phyloP scores from a whole-genome alignment of 495 filamentous ascomycete genomes.

The Penicillium psychrofluorescens region DNA sequence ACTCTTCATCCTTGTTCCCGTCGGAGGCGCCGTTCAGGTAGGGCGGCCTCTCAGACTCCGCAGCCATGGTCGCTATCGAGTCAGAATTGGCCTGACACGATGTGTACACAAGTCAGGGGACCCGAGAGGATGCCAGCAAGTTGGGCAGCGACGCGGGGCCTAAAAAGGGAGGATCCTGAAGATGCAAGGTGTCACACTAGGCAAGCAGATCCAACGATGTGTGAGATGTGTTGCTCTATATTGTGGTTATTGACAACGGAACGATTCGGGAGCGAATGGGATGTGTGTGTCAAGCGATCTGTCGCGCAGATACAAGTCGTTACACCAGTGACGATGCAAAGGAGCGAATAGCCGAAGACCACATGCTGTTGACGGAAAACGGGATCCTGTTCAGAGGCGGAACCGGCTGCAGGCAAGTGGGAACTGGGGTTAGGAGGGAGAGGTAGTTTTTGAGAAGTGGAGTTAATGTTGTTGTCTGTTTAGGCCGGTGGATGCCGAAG shows the following conservation, averaged over 20 bases:
- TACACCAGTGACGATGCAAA: conserved; percentile 27
- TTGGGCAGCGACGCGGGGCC: conserved; percentile 20
- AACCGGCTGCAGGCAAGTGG: conserved; percentile 9
- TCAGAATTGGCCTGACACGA: conserved; percentile 25
- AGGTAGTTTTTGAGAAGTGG: conserved; percentile 3
- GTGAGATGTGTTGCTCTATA: conserved; percentile 8
- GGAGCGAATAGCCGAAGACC: conserved; percentile 33
- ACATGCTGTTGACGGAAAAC: conserved; percentile 30
- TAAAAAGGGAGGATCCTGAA: conserved; percentile 11
- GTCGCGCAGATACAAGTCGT: conserved; percentile 29
- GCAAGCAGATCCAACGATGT: conserved; percentile 16
- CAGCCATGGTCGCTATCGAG: conserved; percentile 33
- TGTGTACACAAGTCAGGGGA: conserved; percentile 31
- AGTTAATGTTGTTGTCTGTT: neutral
- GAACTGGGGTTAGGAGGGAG: conserved; percentile 7
- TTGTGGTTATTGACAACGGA: neutral
- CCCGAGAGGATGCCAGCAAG: conserved; percentile 30
- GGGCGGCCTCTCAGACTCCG: conserved; percentile 40
- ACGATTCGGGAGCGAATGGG: conserved; percentile 8
- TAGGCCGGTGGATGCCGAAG: conserved; percentile 3
- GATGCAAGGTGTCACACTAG: conserved; percentile 19
- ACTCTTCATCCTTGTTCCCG: conserved; percentile 21
- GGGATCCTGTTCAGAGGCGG: conserved; percentile 3
- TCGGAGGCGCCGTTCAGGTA: conserved; percentile 26
- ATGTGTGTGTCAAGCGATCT: conserved; percentile 7